Percentiles rank a stretch among this genome's conserved stretches.
These are phyloP conservation scores for Coemansia sp. DNA, from an alignment of 192 early-diverging fungal species.

Conservation along the genomic window DNA sequence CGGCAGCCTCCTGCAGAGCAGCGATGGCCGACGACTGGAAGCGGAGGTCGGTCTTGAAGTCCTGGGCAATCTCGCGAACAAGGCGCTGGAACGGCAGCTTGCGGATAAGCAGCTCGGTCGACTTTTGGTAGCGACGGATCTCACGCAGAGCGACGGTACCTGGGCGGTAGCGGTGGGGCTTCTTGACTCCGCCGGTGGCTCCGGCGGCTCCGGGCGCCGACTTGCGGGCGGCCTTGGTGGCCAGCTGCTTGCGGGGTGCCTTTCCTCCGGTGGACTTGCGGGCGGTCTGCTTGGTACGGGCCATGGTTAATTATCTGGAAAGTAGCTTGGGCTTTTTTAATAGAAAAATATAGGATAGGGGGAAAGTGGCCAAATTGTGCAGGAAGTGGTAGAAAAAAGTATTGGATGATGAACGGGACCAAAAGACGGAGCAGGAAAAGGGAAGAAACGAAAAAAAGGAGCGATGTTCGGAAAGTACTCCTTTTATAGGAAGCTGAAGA, in stretches of 20 bases:
- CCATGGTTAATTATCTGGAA: constrained; percentile 23
- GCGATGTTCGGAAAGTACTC: constrained; percentile 10
- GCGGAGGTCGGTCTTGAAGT: constrained; percentile 99
- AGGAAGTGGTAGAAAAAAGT: not conserved
- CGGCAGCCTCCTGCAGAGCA: constrained; percentile 97
- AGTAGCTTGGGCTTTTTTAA: not conserved
- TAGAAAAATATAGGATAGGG: not conserved
- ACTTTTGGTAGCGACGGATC: constrained; percentile 95
- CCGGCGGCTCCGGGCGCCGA: constrained; percentile 64
- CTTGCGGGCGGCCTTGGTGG: constrained; percentile 98
- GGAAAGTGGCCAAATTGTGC: not conserved
- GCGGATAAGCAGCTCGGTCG: constrained; percentile 91
- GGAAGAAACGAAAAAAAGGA: constrained; percentile 1
- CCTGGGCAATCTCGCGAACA: constrained; percentile 98
- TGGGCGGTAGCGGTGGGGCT: constrained; percentile 82
- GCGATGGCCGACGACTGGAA: constrained; percentile 99
- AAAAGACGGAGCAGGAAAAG: not conserved
- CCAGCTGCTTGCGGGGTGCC: constrained; percentile 96
- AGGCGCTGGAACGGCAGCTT: constrained; percentile 94
- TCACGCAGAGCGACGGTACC: constrained; percentile 91
- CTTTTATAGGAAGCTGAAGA: constrained; percentile 8
- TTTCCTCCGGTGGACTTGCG: constrained; percentile 99
- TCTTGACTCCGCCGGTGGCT: constrained; percentile 94
- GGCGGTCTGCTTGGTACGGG: constrained; percentile 90
- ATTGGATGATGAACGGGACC: not conserved